phyloP scores from a whole-genome alignment of 169 alveolate species.

The Babesia ovis region DNA sequence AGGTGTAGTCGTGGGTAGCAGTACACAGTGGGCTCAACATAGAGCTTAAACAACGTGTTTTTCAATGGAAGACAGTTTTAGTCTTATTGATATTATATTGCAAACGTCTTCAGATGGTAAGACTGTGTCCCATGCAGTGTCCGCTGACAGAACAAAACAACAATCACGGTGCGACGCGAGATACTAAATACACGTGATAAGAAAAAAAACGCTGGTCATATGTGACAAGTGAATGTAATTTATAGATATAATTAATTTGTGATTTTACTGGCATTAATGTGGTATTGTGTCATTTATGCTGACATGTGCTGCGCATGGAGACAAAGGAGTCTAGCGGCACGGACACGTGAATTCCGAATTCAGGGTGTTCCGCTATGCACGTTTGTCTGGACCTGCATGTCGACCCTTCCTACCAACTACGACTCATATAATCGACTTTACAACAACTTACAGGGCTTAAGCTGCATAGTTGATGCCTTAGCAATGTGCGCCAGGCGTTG shows the following conservation, averaged over 20 bases:
- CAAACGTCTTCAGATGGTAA: no score
- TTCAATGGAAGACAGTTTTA: no score
- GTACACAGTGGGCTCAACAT: no score
- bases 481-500: not conserved
- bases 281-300: not conserved
- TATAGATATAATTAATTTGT: no score
- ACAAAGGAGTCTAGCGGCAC: constrained; percentile 1
- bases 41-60: no score
- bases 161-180: no score
- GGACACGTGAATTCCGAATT: not conserved
- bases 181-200: no score
- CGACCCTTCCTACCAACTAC: constrained; percentile 9
- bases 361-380: constrained; percentile 3
- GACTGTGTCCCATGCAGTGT: no score
- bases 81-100: no score
- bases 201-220: no score
- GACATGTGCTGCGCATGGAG: not conserved
- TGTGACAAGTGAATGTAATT: no score
- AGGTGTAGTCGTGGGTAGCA: not conserved
- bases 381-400: constrained; percentile 8
- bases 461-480: constrained; percentile 3
- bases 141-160: no score
- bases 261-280: not conserved
- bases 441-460: constrained; percentile 5
- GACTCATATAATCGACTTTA: not conserved